Evolutionary conservation across 2,329 filamentous ascomycete genomes (phyloP).

Genomic region (Cladosporium sp.): DNA sequence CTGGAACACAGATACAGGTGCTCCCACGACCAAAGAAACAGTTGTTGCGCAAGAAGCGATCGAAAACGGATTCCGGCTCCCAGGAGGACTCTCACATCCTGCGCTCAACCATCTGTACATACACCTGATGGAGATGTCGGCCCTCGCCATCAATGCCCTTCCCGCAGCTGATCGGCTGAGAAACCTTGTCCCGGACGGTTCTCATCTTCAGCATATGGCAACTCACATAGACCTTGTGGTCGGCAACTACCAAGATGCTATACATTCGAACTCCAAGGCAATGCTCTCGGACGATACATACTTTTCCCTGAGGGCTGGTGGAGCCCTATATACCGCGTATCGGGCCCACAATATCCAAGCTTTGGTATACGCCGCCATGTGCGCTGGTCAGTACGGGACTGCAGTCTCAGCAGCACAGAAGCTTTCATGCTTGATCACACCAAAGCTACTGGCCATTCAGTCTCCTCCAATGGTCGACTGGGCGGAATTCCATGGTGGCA

Average conservation of each 20-base stretch:
- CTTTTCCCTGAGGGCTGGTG: conserved; percentile 52
- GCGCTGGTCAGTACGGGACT: conserved; percentile 60
- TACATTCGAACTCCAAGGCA: conserved; percentile 63
- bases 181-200: conserved; percentile 62
- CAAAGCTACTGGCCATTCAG: conserved; percentile 58
- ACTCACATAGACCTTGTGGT: conserved; percentile 70
- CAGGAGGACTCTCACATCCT: conserved; percentile 55
- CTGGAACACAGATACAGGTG: conserved; percentile 58
- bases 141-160: conserved; percentile 60
- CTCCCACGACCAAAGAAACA: conserved; percentile 55
- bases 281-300: conserved; percentile 66
- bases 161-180: conserved; percentile 59
- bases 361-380: conserved; percentile 72
- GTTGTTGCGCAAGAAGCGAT: conserved; percentile 56
- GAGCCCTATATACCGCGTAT: conserved; percentile 75
- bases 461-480: conserved; percentile 75
- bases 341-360: conserved; percentile 72
- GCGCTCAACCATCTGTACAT: conserved; percentile 72
- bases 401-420: conserved; percentile 57
- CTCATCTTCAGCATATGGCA: conserved; percentile 73
- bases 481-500: conserved; percentile 66
- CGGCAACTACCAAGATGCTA: conserved; percentile 65
- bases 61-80: conserved; percentile 52
- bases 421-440: conserved; percentile 60
- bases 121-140: conserved; percentile 74